These are phyloP conservation scores for Coelastrella sp. DNA, from an alignment of 139 green algal genomes.

Conservation along the genomic window DNA sequence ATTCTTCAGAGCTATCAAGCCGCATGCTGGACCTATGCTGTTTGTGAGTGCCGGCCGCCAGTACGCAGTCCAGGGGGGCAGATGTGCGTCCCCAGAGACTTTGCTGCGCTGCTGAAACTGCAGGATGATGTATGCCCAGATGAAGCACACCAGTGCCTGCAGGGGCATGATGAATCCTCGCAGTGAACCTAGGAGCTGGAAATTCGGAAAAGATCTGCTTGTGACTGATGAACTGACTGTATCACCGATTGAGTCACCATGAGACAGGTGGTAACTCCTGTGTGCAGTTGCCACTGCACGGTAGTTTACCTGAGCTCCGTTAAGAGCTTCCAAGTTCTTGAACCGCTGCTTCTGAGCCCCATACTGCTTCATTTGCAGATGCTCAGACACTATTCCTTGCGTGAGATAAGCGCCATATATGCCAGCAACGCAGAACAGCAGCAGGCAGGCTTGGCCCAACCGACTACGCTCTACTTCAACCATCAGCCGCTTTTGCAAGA, in stretches of 20 bases:
- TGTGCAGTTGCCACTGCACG: too few relatives aligned
- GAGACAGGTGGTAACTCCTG: too few relatives aligned
- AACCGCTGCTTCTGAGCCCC: conserved; percentile 80
- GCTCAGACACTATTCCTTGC: conserved; percentile 89
- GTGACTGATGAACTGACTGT: too few relatives aligned
- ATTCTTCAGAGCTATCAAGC: conserved; percentile 93
- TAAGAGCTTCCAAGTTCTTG: conserved; percentile 86
- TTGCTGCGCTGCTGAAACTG: conserved; percentile 37
- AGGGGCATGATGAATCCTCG: not conserved
- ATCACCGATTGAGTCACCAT: too few relatives aligned
- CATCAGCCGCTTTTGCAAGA: not conserved
- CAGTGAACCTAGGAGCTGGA: too few relatives aligned
- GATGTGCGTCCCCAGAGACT: conserved; percentile 2
- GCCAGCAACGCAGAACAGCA: conserved; percentile 80
- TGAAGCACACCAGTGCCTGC: conserved; percentile 81
- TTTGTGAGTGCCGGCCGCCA: conserved; percentile 88
- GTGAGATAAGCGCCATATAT: conserved; percentile 97
- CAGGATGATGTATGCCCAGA: conserved; percentile 81
- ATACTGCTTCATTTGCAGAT: conserved; percentile 87
- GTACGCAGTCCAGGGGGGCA: conserved; percentile 76
- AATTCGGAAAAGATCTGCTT: too few relatives aligned
- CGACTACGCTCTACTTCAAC: not conserved
- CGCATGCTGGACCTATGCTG: conserved; percentile 89
- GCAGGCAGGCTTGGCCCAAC: not conserved
- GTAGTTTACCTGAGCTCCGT: conserved; percentile 77